phyloP scores from a whole-genome alignment of 176 grass and related monocot species.

The Lolium perenne region DNA sequence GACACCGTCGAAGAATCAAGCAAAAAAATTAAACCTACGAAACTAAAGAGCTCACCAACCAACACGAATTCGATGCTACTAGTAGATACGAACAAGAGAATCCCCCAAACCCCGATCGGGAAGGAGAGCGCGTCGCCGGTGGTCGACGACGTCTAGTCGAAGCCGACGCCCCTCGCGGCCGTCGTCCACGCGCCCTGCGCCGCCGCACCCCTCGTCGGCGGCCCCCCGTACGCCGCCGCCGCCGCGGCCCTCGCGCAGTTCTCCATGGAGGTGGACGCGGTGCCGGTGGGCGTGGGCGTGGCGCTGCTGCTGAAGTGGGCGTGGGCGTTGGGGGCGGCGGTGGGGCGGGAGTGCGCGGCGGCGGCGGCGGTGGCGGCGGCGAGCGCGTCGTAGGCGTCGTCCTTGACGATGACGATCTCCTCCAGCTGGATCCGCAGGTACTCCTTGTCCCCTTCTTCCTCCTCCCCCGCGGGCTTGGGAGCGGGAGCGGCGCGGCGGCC shows the following conservation, averaged over 20 bases:
- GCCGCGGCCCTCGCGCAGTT: background rate
- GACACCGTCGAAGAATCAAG: too few relatives aligned
- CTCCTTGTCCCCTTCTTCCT: background rate
- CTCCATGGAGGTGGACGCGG: background rate
- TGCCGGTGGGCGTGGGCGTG: background rate
- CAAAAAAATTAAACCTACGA: too few relatives aligned
- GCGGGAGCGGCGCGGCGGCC: background rate
- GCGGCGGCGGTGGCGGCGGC: conserved; percentile 28
- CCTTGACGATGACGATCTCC: conserved; percentile 64
- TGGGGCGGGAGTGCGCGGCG: conserved; percentile 21
- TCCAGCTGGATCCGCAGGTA: conserved; percentile 48
- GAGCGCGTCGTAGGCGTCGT: conserved; percentile 35
- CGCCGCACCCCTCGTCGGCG: background rate
- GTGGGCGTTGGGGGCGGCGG: background rate
- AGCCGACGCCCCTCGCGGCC: background rate
- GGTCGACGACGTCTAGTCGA: background rate
- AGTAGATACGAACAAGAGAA: conserved; percentile 7
- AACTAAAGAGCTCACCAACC: background rate
- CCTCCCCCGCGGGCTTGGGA: background rate
- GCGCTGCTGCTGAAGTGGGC: background rate
- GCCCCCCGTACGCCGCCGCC: background rate
- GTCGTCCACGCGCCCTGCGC: conserved; percentile 1
- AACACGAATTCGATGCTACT: conserved; percentile 4
- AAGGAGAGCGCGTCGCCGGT: background rate
- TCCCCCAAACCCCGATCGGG: background rate